These are phyloP conservation scores for Hymenochaete sp. DNA, from an alignment of 1,284 basidiomycete species.

Conservation along the genomic window DNA sequence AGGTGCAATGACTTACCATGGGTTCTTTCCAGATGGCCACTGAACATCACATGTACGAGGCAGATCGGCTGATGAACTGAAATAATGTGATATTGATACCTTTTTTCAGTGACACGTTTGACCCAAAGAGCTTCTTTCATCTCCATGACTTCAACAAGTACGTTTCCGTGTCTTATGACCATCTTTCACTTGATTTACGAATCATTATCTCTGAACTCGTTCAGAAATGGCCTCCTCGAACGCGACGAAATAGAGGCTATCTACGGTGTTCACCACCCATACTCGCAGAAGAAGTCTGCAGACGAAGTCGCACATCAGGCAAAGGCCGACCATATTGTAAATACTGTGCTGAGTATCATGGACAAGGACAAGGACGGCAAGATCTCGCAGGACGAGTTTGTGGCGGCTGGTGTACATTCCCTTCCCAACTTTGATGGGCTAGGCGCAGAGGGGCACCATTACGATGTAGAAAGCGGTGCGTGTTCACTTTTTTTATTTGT, in stretches of 20 bases:
- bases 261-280: constrained; percentile 94
- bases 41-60: constrained; percentile 73
- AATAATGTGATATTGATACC: constrained; percentile 1
- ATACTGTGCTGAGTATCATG: constrained; percentile 63
- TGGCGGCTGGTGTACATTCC: constrained; percentile 66
- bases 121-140: constrained; percentile 73
- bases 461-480: constrained; percentile 80
- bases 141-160: constrained; percentile 87
- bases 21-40: constrained; percentile 55
- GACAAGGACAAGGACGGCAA: constrained; percentile 77
- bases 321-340: constrained; percentile 79
- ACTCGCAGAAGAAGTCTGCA: constrained; percentile 81
- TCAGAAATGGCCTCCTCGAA: constrained; percentile 67
- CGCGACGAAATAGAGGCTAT: constrained; percentile 81
- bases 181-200: not conserved
- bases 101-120: constrained; percentile 60
- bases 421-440: constrained; percentile 84
- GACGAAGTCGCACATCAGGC: constrained; percentile 74
- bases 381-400: constrained; percentile 75
- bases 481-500: constrained; percentile 15
- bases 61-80: not conserved
- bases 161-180: constrained; percentile 21
- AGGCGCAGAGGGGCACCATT: constrained; percentile 89
- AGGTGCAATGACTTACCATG: not conserved
- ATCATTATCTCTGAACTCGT: constrained; percentile 5